Conservation (phyloP, 2,329 filamentous ascomycete genomes). For the Ceratocystiopsis minuta region DNA sequence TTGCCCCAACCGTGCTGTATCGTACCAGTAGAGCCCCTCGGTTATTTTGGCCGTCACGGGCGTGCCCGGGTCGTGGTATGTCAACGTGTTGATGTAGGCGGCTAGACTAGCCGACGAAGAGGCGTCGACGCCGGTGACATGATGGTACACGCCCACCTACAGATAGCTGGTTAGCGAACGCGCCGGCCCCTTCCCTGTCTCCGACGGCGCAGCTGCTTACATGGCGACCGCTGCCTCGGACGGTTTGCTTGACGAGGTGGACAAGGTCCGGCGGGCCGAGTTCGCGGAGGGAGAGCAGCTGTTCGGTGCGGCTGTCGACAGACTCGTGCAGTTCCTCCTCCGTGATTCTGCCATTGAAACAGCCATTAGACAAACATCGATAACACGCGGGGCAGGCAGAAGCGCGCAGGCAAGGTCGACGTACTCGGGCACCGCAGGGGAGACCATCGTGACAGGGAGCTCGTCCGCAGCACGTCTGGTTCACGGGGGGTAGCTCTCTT, state of each 20-base stretch:
- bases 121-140: conserved; percentile 92
- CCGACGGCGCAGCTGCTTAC: conserved; percentile 15
- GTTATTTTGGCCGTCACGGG: conserved; percentile 65
- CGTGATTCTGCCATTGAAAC: conserved; percentile 47
- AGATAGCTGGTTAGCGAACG: too few species aligned
- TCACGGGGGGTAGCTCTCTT: too few species aligned
- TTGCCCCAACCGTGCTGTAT: neutral
- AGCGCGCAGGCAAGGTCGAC: conserved; percentile 14
- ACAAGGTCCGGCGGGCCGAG: conserved; percentile 91
- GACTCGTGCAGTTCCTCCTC: conserved; percentile 86
- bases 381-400: too few species aligned
- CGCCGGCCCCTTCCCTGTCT: too few species aligned
- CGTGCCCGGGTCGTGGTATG: conserved; percentile 72
- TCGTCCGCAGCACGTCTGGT: too few species aligned
- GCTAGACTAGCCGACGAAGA: conserved; percentile 93
- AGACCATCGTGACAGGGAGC: conserved; percentile 37
- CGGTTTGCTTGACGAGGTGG: conserved; percentile 66
- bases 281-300: conserved; percentile 69
- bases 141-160: conserved; percentile 85
- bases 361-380: too few species aligned
- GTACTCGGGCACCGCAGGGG: conserved; percentile 61
- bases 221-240: conserved; percentile 38
- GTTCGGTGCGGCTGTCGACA: conserved; percentile 82
- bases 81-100: conserved; percentile 95
- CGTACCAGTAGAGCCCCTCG: conserved; percentile 83